Evolutionary conservation across 495 filamentous ascomycete species (phyloP).

Genomic region (Letharia lupina): DNA sequence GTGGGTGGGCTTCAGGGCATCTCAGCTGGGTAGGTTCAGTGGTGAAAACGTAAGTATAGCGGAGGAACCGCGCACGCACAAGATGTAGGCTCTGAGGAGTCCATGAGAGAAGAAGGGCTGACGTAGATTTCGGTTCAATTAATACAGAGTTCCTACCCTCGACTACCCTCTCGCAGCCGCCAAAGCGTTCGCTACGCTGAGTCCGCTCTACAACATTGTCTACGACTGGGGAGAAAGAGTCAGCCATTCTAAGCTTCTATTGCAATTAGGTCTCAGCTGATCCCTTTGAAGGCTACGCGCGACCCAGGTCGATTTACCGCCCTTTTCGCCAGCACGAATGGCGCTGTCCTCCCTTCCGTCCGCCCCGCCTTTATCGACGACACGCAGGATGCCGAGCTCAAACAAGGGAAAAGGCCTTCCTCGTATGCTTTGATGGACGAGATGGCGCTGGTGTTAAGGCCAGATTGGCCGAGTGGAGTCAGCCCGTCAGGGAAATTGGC

Average conservation of each 20-base stretch:
- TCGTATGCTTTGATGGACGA: conserved; percentile 5
- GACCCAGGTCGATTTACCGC: conserved; percentile 39
- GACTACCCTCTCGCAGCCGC: conserved; percentile 47
- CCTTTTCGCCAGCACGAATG: conserved; percentile 48
- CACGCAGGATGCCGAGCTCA: conserved; percentile 28
- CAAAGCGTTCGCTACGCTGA: conserved; percentile 40
- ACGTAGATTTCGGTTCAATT: conserved; percentile 28
- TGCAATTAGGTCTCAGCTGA: background rate
- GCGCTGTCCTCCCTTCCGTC: conserved; percentile 45
- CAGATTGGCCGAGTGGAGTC: conserved; percentile 23
- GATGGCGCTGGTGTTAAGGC: conserved; percentile 11
- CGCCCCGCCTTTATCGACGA: conserved; percentile 40
- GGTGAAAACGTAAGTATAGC: conserved; percentile 36
- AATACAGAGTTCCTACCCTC: conserved; percentile 51
- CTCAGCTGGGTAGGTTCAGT: conserved; percentile 38
- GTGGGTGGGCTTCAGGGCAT: conserved; percentile 54
- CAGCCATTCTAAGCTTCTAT: background rate
- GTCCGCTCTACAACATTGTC: conserved; percentile 50
- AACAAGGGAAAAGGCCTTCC: conserved; percentile 35
- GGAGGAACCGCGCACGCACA: background rate
- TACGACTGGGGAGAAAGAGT: conserved; percentile 49
- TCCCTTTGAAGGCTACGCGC: conserved; percentile 27
- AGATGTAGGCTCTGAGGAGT: background rate
- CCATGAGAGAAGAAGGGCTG: no score
- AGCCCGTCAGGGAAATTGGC: conserved; percentile 40